phyloP scores from a whole-genome alignment of 371 early-diverging fungal genomes.

The Ordospora pajunii region DNA sequence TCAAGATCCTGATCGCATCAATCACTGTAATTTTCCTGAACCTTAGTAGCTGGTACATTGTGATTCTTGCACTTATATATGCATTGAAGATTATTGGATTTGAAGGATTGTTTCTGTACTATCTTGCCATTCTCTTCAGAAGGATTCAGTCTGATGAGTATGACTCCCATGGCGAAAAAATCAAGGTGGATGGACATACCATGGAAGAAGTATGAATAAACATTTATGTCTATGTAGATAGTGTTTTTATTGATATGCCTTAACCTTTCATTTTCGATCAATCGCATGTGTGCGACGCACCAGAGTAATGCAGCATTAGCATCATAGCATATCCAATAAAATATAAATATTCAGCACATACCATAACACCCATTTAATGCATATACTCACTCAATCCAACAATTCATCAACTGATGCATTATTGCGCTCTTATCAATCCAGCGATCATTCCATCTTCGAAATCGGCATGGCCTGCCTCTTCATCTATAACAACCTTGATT shows the following conservation, averaged over 20 bases:
- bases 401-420: too few relatives aligned
- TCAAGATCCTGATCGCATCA: background rate
- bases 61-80: slow-evolving; percentile 14
- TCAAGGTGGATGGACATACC: background rate
- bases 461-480: background rate
- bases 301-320: too few relatives aligned
- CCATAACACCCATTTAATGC: too few relatives aligned
- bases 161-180: slow-evolving; percentile 32
- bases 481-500: background rate
- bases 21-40: slow-evolving; percentile 27
- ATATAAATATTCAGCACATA: too few relatives aligned
- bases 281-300: too few relatives aligned
- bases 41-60: slow-evolving; percentile 15
- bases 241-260: too few relatives aligned
- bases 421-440: background rate
- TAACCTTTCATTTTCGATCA: too few relatives aligned
- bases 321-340: too few relatives aligned
- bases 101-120: slow-evolving; percentile 25
- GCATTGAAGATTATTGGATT: background rate
- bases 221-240: background rate
- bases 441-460: background rate
- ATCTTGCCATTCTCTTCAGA: slow-evolving; percentile 28
- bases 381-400: too few relatives aligned
- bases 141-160: slow-evolving; percentile 37
- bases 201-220: slow-evolving; percentile 18